These are phyloP conservation scores for Pythium pyrilobum DNA, from an alignment of 352 stramenopile genomes.

Conservation along the genomic window DNA sequence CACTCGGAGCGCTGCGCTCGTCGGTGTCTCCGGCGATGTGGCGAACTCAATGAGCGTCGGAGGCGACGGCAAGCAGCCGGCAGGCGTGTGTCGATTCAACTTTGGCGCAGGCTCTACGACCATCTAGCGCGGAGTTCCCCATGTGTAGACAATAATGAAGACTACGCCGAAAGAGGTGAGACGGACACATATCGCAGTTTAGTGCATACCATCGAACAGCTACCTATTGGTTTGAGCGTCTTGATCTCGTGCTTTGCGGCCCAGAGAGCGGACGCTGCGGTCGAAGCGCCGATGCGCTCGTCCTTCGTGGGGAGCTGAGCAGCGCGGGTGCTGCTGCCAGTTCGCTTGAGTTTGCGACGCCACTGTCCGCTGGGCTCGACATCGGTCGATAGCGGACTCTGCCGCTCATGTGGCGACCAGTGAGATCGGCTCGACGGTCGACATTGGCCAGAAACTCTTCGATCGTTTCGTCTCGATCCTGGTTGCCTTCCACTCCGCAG, in stretches of 20 bases:
- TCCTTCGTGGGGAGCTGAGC: no score
- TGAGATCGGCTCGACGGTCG: not conserved
- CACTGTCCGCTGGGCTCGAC: no score
- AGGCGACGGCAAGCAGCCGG: slow-evolving; percentile 18
- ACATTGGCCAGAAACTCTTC: slow-evolving; percentile 17
- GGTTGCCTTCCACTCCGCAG: not conserved
- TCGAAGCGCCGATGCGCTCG: not conserved
- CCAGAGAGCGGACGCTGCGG: slow-evolving; percentile 4
- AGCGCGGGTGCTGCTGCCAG: no score
- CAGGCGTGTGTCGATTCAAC: slow-evolving; percentile 51
- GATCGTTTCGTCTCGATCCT: slow-evolving; percentile 7
- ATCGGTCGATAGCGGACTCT: not conserved
- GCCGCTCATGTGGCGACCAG: not conserved
- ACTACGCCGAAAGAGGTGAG: no score
- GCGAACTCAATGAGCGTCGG: not conserved
- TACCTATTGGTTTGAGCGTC: not conserved
- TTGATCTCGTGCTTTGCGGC: not conserved
- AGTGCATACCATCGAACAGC: no score
- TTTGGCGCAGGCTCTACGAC: slow-evolving; percentile 16
- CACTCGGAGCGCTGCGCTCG: not conserved
- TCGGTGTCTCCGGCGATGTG: not conserved
- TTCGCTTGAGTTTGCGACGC: no score
- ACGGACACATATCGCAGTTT: not conserved
- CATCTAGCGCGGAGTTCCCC: not conserved
- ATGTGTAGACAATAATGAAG: not conserved